phyloP scores from a whole-genome alignment of 805 yeast species.

The Myxozyma geophila region DNA sequence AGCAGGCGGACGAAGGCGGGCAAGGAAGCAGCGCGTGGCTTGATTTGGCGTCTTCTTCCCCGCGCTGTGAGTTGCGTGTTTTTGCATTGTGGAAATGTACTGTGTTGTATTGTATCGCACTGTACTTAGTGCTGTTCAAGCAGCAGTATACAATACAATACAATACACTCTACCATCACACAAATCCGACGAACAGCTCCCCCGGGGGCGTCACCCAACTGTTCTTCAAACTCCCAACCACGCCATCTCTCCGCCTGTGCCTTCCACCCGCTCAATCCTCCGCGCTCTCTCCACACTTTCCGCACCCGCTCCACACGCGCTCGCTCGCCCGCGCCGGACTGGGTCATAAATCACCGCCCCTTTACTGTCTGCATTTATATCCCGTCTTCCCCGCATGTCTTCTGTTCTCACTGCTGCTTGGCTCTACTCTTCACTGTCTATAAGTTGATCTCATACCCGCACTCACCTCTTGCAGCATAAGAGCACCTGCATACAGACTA shows the following conservation, averaged over 20 bases:
- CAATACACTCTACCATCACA: too few relatives aligned
- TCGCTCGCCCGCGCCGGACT: neutral
- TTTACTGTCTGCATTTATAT: neutral
- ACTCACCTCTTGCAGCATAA: too few relatives aligned
- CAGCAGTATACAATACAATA: too few relatives aligned
- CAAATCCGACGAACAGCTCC: too few relatives aligned
- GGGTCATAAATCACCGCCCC: neutral
- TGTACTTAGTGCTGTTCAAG: neutral
- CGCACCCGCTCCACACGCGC: neutral
- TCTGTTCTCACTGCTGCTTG: neutral
- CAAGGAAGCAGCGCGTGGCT: too few relatives aligned
- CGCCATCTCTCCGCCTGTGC: conserved; percentile 1
- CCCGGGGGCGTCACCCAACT: neutral
- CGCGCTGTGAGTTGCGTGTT: neutral
- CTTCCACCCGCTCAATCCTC: conserved; percentile 6
- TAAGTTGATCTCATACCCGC: too few relatives aligned
- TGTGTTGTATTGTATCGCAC: neutral
- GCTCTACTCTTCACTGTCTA: too few relatives aligned
- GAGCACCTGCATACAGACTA: too few relatives aligned
- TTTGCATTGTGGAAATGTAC: neutral
- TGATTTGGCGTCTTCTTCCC: conserved; percentile 3
- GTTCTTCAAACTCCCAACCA: neutral
- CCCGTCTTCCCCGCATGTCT: neutral
- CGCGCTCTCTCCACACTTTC: too few relatives aligned
- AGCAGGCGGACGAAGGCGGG: too few relatives aligned